Evolutionary conservation across 805 yeast species (phyloP).

Genomic region (Zygoascus flipseniorum): DNA sequence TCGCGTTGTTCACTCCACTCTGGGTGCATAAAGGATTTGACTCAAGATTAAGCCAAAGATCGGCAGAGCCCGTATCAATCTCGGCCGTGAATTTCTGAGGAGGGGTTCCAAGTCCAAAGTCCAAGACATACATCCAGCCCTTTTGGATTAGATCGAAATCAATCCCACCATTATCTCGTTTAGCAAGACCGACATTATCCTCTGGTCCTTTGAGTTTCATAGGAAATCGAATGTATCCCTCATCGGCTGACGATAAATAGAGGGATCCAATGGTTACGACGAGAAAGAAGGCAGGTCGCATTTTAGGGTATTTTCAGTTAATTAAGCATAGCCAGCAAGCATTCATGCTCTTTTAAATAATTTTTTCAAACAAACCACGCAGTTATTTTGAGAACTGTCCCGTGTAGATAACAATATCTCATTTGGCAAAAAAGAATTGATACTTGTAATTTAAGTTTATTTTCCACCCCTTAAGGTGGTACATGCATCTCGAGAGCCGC

Average conservation of each 20-base stretch:
- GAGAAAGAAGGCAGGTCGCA: not conserved
- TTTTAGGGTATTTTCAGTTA: not conserved
- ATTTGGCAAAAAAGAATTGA: not conserved
- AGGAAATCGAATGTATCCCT: not conserved
- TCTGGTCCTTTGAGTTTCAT: not conserved
- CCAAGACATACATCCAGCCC: slow-evolving; percentile 8
- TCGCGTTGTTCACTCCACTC: slow-evolving; percentile 3
- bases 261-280: not conserved
- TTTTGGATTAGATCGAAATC: not conserved
- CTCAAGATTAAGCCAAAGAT: slow-evolving; percentile 43
- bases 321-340: not conserved
- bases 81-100: slow-evolving; percentile 44
- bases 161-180: not conserved
- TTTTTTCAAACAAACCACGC: not conserved
- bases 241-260: not conserved
- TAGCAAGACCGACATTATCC: not conserved
- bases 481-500: not conserved
- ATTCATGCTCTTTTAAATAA: not conserved
- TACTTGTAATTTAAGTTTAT: not conserved
- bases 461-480: not conserved
- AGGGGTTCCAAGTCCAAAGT: slow-evolving; percentile 46
- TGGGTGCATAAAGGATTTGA: slow-evolving; percentile 8
- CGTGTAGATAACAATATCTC: not conserved
- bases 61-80: slow-evolving; percentile 66
- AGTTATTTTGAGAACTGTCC: not conserved